Base-by-base conservation (phyloP, 306 rosid species). In the Castanea sativa region DNA sequence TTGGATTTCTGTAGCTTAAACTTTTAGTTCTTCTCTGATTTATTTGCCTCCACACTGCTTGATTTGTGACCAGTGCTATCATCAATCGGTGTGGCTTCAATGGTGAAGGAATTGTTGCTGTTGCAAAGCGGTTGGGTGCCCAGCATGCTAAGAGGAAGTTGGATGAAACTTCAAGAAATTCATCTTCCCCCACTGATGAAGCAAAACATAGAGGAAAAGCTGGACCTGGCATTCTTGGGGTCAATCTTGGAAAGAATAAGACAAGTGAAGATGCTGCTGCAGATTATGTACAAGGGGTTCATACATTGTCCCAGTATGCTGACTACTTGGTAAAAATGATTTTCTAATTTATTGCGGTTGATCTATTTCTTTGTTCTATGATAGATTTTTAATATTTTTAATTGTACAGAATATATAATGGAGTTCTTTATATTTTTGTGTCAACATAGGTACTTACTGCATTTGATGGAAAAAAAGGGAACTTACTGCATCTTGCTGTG, bases 151-250 rank as follows among this genome's bases (percentile, higher is more conserved):
- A 92, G 87, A 94, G 99, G 87, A 94, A 90, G 85, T 80, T 94
- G 80, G 95, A 91, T 86, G 99, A 94, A 87, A 91, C 97, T 67
- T 86, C 93, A 32, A 88, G 86, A 49, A 38, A 85, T 81, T 74
- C 94, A 76, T 59, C 88, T 73, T 86, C 94, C 74, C 68, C 92
- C 8, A 85, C 76, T 81, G 89, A 90, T 73, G 99, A 94, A 71
- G 88, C 83, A 81, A 91, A 86, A 76, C 89, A 86, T 8, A 97
- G 97, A 73, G 99, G 99, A 76, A 94, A 94, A 85, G 97, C 99
- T 78, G 99, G 99, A 45, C 99, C 99, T 72, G 99, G 99, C 52
- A 91, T 94, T 81, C 93, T 94, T 80, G 99, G 99, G 16, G 99
- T 94, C 79, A 94, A 94, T 91, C 93, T 94, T 73, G 99, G 99